These are phyloP conservation scores for Colletotrichum sidae DNA, from an alignment of 2,329 filamentous ascomycete genomes.

Conservation along the genomic window DNA sequence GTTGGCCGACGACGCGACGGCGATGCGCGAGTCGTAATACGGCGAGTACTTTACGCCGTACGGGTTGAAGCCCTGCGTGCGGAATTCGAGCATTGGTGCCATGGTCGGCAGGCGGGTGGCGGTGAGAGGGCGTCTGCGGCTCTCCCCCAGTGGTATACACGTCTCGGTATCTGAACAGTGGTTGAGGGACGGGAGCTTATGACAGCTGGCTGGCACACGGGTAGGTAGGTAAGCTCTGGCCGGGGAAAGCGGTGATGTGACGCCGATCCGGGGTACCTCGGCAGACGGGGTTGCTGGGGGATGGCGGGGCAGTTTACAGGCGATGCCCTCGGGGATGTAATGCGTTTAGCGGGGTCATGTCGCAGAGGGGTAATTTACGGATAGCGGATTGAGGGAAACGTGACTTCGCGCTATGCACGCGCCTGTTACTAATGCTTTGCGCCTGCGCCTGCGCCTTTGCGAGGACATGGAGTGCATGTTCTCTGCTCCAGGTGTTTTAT, in stretches of 20 bases:
- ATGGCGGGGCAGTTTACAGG: constrained; percentile 11
- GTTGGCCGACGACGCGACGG: constrained; percentile 91
- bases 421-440: constrained; percentile 16
- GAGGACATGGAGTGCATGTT: background rate
- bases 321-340: background rate
- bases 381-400: background rate
- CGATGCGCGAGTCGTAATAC: constrained; percentile 95
- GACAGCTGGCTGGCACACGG: background rate
- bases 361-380: background rate
- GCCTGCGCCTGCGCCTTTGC: background rate
- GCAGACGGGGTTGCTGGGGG: constrained; percentile 22
- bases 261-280: constrained; percentile 37
- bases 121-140: too few relatives aligned
- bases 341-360: constrained; percentile 23
- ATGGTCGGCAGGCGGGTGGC: constrained; percentile 42
- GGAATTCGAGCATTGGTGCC: constrained; percentile 87
- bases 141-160: background rate
- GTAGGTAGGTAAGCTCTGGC: constrained; percentile 27
- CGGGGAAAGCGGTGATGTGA: constrained; percentile 31
- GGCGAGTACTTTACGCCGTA: constrained; percentile 99
- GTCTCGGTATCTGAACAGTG: too few relatives aligned
- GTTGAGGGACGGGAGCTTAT: too few relatives aligned
- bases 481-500: background rate
- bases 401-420: constrained; percentile 26
- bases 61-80: constrained; percentile 93